phyloP scores from a whole-genome alignment of 768 basidiomycete species.

The Rhodotorula taiwanensis region DNA sequence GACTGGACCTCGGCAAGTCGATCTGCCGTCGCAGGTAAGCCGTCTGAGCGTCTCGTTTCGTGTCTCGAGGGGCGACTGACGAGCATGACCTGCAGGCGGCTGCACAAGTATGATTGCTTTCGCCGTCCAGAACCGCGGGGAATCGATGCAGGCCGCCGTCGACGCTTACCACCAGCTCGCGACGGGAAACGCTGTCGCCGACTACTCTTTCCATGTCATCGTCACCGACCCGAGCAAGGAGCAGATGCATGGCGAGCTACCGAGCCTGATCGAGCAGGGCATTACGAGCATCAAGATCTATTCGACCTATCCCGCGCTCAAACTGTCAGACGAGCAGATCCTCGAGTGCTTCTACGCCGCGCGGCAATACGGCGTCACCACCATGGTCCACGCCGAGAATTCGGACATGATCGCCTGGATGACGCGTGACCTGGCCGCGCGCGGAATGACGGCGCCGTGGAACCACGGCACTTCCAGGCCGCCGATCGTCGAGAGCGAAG shows the following conservation, averaged over 20 bases:
- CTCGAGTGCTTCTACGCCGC: slow-evolving; percentile 44
- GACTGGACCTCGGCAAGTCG: slow-evolving; percentile 44
- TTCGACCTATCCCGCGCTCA: slow-evolving; percentile 46
- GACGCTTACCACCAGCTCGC: slow-evolving; percentile 45
- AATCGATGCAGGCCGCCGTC: slow-evolving; percentile 41
- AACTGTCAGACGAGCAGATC: slow-evolving; percentile 44
- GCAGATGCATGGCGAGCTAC: slow-evolving; percentile 44
- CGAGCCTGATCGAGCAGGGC: slow-evolving; percentile 44
- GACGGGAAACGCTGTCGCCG: slow-evolving; percentile 42
- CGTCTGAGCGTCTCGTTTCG: not conserved
- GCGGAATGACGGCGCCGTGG: slow-evolving; percentile 42
- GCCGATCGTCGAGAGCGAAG: slow-evolving; percentile 43
- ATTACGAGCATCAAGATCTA: slow-evolving; percentile 45
- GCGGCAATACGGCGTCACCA: slow-evolving; percentile 41
- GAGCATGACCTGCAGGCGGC: slow-evolving; percentile 40
- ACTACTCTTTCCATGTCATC: slow-evolving; percentile 46
- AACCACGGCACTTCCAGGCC: slow-evolving; percentile 43
- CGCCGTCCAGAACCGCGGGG: slow-evolving; percentile 43
- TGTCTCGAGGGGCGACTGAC: not conserved
- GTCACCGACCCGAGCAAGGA: slow-evolving; percentile 45
- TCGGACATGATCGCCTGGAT: slow-evolving; percentile 45
- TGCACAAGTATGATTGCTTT: slow-evolving; percentile 47
- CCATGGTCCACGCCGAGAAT: slow-evolving; percentile 45
- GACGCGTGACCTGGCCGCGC: slow-evolving; percentile 37
- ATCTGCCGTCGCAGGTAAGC: slow-evolving; percentile 20